A percentile compares a stretch with the other conserved stretches of the same genome.
These are phyloP conservation scores for Aspergillus sp. DNA, from an alignment of 2,329 filamentous ascomycete species.

Conservation along the genomic window DNA sequence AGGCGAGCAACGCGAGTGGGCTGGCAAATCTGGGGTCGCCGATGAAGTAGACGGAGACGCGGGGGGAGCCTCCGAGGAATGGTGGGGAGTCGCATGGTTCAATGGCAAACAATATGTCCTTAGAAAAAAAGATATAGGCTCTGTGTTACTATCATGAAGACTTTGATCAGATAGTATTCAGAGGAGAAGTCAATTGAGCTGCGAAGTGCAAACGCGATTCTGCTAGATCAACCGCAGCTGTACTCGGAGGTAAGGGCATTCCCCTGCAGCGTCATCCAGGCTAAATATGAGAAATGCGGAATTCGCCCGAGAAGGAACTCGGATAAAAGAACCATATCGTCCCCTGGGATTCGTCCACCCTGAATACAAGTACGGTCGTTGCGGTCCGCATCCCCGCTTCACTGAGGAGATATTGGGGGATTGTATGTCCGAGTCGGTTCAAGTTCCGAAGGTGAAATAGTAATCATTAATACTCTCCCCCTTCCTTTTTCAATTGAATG, in stretches of 20 bases:
- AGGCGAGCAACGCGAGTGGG: conserved; percentile 9
- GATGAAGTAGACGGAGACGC: conserved; percentile 18
- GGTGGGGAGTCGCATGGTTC: conserved; percentile 17
- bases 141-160: neutral
- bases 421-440: too few species aligned
- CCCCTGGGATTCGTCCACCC: neutral
- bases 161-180: too few species aligned
- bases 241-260: neutral
- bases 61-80: conserved; percentile 20
- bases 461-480: too few species aligned
- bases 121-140: neutral
- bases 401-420: too few species aligned
- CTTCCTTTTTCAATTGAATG: neutral
- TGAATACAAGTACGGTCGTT: neutral
- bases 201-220: too few species aligned
- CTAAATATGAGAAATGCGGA: conserved; percentile 7
- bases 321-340: neutral
- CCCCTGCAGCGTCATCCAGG: neutral
- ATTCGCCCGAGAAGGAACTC: conserved; percentile 10
- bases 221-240: neutral
- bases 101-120: neutral
- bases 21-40: conserved; percentile 6
- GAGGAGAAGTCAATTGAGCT: too few species aligned
- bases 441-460: too few species aligned
- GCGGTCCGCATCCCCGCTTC: too few species aligned